These are phyloP conservation scores for Viola pubescens DNA, from an alignment of 441 rosid genomes.

Conservation along the genomic window DNA sequence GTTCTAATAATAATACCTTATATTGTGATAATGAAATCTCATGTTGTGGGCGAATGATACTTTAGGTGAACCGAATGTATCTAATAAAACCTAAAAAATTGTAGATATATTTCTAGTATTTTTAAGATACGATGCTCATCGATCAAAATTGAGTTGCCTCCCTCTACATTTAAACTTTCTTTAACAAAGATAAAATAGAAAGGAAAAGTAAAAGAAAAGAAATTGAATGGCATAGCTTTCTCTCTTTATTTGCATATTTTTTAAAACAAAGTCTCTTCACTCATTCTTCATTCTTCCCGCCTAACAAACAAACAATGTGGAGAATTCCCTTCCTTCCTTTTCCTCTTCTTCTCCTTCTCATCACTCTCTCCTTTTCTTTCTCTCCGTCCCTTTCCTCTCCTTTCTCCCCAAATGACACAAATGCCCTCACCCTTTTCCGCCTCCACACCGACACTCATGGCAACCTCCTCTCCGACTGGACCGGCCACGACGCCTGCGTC, in stretches of 20 bases:
- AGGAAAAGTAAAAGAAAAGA: neutral
- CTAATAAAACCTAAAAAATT: too few species aligned
- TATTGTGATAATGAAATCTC: too few species aligned
- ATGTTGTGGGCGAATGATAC: too few species aligned
- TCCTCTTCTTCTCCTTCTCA: slow-evolving; percentile 14
- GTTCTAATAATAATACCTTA: too few species aligned
- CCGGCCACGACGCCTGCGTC: slow-evolving; percentile 56
- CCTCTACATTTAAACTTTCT: slow-evolving; percentile 1
- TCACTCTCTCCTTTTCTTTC: slow-evolving; percentile 11
- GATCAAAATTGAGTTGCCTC: neutral
- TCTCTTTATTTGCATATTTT: slow-evolving; percentile 5
- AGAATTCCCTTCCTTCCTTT: slow-evolving; percentile 13
- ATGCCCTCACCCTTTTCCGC: slow-evolving; percentile 76
- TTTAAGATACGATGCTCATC: too few species aligned
- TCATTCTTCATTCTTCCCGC: neutral
- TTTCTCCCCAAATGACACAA: slow-evolving; percentile 48
- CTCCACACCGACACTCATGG: slow-evolving; percentile 77
- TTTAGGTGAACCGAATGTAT: too few species aligned
- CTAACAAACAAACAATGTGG: slow-evolving; percentile 15
- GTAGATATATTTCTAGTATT: too few species aligned
- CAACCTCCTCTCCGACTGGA: slow-evolving; percentile 74
- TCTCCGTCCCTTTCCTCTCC: slow-evolving; percentile 16
- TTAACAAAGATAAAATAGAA: slow-evolving; percentile 10
- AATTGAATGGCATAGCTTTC: neutral
- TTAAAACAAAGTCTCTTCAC: slow-evolving; percentile 15